Conservation (phyloP, 306 rosid genomes). For the Vicia faba region DNA sequence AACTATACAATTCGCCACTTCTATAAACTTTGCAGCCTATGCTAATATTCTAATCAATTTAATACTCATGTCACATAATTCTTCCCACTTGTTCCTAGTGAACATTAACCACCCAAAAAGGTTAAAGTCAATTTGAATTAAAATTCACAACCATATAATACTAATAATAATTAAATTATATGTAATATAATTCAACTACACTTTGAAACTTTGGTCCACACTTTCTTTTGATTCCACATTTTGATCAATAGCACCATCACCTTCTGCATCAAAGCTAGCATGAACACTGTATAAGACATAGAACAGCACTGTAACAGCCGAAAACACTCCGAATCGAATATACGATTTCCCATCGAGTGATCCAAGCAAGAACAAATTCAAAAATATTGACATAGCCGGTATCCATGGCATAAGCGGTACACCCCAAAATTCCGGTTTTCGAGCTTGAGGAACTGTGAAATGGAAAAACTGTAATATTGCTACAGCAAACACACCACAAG, state of each 20-base stretch:
- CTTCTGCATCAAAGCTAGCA: conserved; percentile 84
- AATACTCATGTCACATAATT: conserved; percentile 27
- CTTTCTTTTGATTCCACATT: conserved; percentile 50
- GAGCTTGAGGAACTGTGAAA: conserved; percentile 71
- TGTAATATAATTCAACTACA: conserved; percentile 40
- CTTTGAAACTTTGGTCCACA: conserved; percentile 48
- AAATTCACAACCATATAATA: conserved; percentile 11
- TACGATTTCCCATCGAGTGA: conserved; percentile 73
- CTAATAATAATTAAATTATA: background rate
- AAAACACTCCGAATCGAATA: conserved; percentile 73
- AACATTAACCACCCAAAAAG: conserved; percentile 39
- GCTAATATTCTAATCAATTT: conserved; percentile 33
- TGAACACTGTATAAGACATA: conserved; percentile 89
- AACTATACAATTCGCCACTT: conserved; percentile 59
- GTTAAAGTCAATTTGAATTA: conserved; percentile 18
- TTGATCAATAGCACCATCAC: conserved; percentile 48
- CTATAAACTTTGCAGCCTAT: conserved; percentile 45
- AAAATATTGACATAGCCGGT: conserved; percentile 75
- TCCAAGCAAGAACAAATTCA: conserved; percentile 77
- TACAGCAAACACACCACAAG: conserved; percentile 51
- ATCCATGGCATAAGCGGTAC: conserved; percentile 98
- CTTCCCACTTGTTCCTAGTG: conserved; percentile 27
- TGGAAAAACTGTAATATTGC: conserved; percentile 61
- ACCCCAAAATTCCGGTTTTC: conserved; percentile 93
- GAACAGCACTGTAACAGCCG: conserved; percentile 57